Evolutionary conservation across 768 basidiomycete species (phyloP), one percentile per base, ranked within the genome.

Genomic region (Psilocybe cubensis): DNA sequence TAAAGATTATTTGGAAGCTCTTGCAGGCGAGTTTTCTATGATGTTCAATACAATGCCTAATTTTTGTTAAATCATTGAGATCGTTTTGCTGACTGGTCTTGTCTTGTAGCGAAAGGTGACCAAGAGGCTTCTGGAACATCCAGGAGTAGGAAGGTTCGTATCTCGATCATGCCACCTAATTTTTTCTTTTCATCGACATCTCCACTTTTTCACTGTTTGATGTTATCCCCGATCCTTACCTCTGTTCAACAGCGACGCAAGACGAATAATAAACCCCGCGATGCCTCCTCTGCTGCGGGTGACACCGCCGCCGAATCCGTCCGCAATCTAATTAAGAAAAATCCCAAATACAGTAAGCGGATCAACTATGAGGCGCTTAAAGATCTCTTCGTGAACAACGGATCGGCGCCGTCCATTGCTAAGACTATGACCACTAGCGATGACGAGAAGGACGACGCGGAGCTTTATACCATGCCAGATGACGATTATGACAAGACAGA

Each of bases 351-450:
- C 73, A 94, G 91, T 74, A 92, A 92, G 67, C 86, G 93, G 50
- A 96, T 96, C 74, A 97, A 97, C 70, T 97, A 96, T 69, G 89
- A 92, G 63, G 93, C 92, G 0, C 83, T 96, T 52, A 89, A 91
- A 63, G 83, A 85, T 54, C 80, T 96, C 10, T 92, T 96, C 68
- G 76, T 82, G 25, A 83, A 85, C 65, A 73, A 67, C 54, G 72
- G 70, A 33, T 69, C 71, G 8, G 54, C 65, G 31, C 64, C 72
- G 25, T 72, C 69, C 11, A 43, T 72, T 35, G 59, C 64, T 12
- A 66, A 66, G 5, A 62, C 56, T 14, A 73, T 76, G 66, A 66
- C 64, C 2, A 63, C 64, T 1, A 70, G 72, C 8, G 68, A 69
- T 35, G 81, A 83, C 14, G 80, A 81, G 28, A 79, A 83, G 56